Base-by-base conservation (phyloP, 1,284 basidiomycete genomes). In the Irpex sp. region DNA sequence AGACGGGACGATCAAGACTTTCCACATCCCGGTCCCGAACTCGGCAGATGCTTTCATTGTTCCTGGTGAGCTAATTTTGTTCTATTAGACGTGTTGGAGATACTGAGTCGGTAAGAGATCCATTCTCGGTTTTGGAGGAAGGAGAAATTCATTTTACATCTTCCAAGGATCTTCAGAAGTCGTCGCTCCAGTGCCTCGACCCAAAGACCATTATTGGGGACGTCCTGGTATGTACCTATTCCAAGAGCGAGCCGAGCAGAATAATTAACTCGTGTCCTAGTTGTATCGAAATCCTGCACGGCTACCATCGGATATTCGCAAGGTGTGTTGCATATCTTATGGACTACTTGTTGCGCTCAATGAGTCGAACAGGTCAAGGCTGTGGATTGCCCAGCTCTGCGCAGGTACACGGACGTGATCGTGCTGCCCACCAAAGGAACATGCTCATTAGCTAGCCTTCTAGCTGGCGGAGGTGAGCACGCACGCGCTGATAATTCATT, bases 21-120 rank as follows among this genome's bases (percentile, higher is more conserved):
- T 80, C 64, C 81, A 80, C 2, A 83, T 92, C 50, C 79, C 83
- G 0, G 71, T 90, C 1, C 72, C 77, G 0, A 77, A 84, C 2
- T 84, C 80, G 0, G 82, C 81, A 0, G 78, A 83, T 63, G 84
- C 80, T 0, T 89, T 86, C 61, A 81, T 89, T 35, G 74, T 89
- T 0, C 87, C 90, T 57, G 90, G 89, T 89, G 66, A 59, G 71
- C 50, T 7, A 1, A 57, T 55, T 4, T 11, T 13, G 1, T 36
- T 57, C 0, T 51, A n/a, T 65, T 46, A 36, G 15, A 7, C 19
- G 8, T 35, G 39, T 8, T 17, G 31, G 31, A 11, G 9, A 15
- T 15, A 36, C 46, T n/a, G 7, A 13, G 11, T 7, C 9, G 19
- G 7, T 9, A 35, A 33, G 37, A 75, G 74, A 75, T 66, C 72